Evolutionary conservation across 805 yeast species (phyloP), one percentile per base, ranked within the genome.

Genomic region (Maudiozyma barnettii): DNA sequence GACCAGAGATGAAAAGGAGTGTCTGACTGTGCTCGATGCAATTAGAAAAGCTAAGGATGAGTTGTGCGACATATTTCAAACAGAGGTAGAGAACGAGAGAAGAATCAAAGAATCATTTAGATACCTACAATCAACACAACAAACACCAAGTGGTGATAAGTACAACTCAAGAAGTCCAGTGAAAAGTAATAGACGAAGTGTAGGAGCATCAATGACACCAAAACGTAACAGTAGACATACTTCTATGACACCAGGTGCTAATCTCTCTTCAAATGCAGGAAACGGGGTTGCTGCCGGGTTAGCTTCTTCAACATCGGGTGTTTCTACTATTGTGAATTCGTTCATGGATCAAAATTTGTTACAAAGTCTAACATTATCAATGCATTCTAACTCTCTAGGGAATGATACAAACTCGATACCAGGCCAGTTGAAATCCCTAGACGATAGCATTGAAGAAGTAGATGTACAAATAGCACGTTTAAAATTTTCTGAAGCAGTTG

Each of bases 391-490:
- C 47, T 72, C 80, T 46, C 60, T 79, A 39, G 73, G 81, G 18
- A 65, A 72, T 45, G 83, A 80, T 55, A 54, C 58, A 50, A 66
- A 61, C 59, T 68, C 57, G 45, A 46, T 69, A 14, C 67, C 77
- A 51, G 69, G 72, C 46, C 75, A 67, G 18, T 66, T 82, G 47
- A 75, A 76, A 47, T 65, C 66, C 29, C 67, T 80, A 13, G 89
- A 82, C 55, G 83, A 80, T 45, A 64, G 70, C 30, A 68, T 84
- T 16, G 88, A 84, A 56, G 87, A 82, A 47, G 71, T 83, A 39
- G 93, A 85, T 59, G 77, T 82, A 13, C 72, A 72, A 46, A 70
- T 84, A 22, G 82, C 86, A 10, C 81, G 83, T 55, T 74, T 77
- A 45, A 72, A 74, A 47, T 82, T 74, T 63, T 57, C 67, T 41